Evolutionary conservation across 1,284 basidiomycete genomes (phyloP).

Genomic region (Moesziomyces sp.): DNA sequence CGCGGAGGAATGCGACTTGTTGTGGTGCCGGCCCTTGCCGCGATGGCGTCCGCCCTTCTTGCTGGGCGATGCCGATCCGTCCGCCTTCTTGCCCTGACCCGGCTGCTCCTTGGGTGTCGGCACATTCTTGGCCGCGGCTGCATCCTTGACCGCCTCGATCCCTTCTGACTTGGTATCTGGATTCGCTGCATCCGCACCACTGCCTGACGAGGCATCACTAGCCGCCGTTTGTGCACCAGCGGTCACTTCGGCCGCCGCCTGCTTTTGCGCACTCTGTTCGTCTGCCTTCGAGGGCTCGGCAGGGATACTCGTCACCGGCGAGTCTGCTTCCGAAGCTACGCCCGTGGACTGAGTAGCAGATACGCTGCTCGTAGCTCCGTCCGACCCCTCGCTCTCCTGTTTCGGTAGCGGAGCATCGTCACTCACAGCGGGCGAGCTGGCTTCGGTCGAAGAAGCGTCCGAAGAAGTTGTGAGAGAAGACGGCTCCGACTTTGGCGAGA

Average conservation of each 20-base stretch:
- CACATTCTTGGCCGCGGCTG: not conserved
- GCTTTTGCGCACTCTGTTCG: conserved; percentile 5
- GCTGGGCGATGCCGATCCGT: conserved; percentile 20
- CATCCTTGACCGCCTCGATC: conserved; percentile 3
- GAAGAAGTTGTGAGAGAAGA: not conserved
- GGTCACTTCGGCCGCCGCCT: not conserved
- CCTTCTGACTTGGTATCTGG: not conserved
- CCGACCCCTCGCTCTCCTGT: not conserved
- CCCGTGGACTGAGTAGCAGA: not conserved
- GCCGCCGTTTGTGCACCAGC: too few species aligned
- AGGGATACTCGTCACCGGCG: not conserved
- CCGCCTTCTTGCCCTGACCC: conserved; percentile 13
- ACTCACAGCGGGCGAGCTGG: not conserved
- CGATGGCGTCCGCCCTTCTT: conserved; percentile 18
- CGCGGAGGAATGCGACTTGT: conserved; percentile 32
- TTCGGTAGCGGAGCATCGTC: not conserved
- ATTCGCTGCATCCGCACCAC: too few species aligned
- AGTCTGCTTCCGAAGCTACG: not conserved
- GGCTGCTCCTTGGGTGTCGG: conserved; percentile 1
- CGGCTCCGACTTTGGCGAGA: conserved; percentile 4
- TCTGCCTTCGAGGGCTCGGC: conserved; percentile 26
- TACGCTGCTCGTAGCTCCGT: not conserved
- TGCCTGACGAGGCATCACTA: too few species aligned
- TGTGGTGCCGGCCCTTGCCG: conserved; percentile 31
- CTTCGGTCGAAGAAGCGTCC: not conserved